A percentile compares a stretch with the other conserved stretches of the same genome.
Conservation (phyloP, 495 filamentous ascomycete species). For the Cercophora samala region DNA sequence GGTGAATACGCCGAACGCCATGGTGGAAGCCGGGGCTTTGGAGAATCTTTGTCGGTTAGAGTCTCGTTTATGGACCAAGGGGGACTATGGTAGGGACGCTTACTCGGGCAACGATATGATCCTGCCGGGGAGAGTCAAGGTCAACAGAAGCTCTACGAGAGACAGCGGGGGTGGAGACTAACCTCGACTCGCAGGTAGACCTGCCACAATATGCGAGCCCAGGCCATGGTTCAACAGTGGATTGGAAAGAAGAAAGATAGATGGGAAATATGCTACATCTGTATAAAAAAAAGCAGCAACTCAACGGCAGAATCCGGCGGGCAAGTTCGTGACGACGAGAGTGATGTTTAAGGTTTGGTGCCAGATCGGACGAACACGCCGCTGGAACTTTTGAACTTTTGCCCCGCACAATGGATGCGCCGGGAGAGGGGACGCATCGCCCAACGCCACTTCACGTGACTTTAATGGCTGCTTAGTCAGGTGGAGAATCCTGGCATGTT, state of each 20-base stretch:
- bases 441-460: constrained; percentile 2
- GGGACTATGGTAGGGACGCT: background rate
- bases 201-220: constrained; percentile 15
- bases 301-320: background rate
- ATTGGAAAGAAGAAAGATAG: background rate
- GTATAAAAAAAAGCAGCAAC: background rate
- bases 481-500: background rate
- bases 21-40: constrained; percentile 39
- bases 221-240: constrained; percentile 14
- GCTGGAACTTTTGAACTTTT: too few relatives aligned
- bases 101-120: constrained; percentile 34
- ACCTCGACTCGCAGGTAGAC: constrained; percentile 21
- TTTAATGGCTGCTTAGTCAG: background rate
- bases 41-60: constrained; percentile 30
- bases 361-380: background rate
- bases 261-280: background rate
- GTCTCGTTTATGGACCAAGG: constrained; percentile 1
- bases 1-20: constrained; percentile 41
- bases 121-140: constrained; percentile 18
- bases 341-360: background rate
- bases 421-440: background rate
- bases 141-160: background rate
- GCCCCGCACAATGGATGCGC: background rate
- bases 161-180: background rate
- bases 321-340: background rate